Base-by-base conservation (phyloP, 1,284 basidiomycete genomes). In the Polyporus tsugae region DNA sequence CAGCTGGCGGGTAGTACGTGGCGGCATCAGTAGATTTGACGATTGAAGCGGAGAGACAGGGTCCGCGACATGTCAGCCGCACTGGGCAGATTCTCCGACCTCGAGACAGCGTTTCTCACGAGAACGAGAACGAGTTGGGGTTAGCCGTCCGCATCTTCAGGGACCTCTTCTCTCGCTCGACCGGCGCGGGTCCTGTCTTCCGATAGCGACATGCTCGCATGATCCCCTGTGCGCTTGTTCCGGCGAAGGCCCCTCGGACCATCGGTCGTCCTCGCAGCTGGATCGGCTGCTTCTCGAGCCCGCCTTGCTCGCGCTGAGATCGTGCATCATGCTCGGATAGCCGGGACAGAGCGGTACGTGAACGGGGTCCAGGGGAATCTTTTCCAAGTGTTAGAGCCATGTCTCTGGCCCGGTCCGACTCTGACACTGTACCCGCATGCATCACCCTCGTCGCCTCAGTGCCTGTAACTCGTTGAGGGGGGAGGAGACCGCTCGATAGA, bases 21-120 rank as follows among this genome's bases (percentile, higher is more conserved):
- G 35, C 55, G 15, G 55, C 60, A 58, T 67, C 61, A 60, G 62
- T 62, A 57, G 46, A 55, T 60, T 58, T 36, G 58, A 39, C 62
- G 68, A 64, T 62, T 60, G 67, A 64, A 62, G 53, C 63, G 59
- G 59, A 15, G 59, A 15, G 63, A 68, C 63, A 58, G 60, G 38
- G 33, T 66, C 64, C 65, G 62, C 65, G 68, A 66, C 58, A 39
- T 66, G 49, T n/a, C 55, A 58, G 55, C 55, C 29, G 36, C 46
- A 25, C 35, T 55, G 52, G 52, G 29, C 52, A 35, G 63, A 67
- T 65, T 67, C 69, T 59, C 69, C 65, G 69, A 65, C 65, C 42
- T 63, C 64, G 65, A 49, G 46, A 62, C 55, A 38, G 66, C 49
- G 58, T n/a, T 60, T 61, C 58, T 15, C 58, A 60, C 63, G 63